Evolutionary conservation across 768 basidiomycete genomes (phyloP).

Genomic region (Pleurotus eryngii): DNA sequence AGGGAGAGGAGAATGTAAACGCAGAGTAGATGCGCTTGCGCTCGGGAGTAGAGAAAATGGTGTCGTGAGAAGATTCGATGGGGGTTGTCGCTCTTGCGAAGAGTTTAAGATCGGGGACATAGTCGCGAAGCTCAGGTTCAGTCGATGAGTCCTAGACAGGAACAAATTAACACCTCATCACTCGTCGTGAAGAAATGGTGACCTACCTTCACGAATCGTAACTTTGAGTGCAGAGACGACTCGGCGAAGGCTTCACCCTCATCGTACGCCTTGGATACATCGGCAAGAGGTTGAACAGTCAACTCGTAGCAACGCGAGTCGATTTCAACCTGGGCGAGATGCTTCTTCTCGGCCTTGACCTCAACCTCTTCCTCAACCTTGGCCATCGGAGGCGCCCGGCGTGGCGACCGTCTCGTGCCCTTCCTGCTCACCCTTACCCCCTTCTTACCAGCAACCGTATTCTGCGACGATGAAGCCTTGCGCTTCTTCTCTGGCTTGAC

Average conservation of each 20-base stretch:
- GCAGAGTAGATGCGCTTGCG: conserved; percentile 68
- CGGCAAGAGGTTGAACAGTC: conserved; percentile 75
- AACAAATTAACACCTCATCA: conserved; percentile 7
- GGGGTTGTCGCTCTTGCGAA: conserved; percentile 21
- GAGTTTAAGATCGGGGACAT: conserved; percentile 35
- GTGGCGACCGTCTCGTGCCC: conserved; percentile 33
- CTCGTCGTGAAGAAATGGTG: background rate
- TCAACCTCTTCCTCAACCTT: conserved; percentile 52
- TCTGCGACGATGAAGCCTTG: conserved; percentile 42
- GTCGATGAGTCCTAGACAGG: conserved; percentile 44
- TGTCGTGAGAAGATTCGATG: conserved; percentile 21
- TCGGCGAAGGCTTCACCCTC: conserved; percentile 23
- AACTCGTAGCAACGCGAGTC: conserved; percentile 79
- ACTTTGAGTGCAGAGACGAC: conserved; percentile 31
- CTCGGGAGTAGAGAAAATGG: conserved; percentile 69
- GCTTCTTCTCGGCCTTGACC: conserved; percentile 22
- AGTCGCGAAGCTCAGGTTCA: conserved; percentile 58
- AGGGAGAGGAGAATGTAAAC: conserved; percentile 79
- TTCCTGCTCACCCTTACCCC: conserved; percentile 37
- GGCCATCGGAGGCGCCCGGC: conserved; percentile 59
- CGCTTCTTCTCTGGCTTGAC: conserved; percentile 58
- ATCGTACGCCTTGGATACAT: conserved; percentile 73
- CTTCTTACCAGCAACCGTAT: conserved; percentile 33
- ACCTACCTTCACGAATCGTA: conserved; percentile 48
- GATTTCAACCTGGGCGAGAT: conserved; percentile 48